These are phyloP conservation scores for Cladosporium colombiae DNA, from an alignment of 2,329 filamentous ascomycete genomes.

Conservation along the genomic window DNA sequence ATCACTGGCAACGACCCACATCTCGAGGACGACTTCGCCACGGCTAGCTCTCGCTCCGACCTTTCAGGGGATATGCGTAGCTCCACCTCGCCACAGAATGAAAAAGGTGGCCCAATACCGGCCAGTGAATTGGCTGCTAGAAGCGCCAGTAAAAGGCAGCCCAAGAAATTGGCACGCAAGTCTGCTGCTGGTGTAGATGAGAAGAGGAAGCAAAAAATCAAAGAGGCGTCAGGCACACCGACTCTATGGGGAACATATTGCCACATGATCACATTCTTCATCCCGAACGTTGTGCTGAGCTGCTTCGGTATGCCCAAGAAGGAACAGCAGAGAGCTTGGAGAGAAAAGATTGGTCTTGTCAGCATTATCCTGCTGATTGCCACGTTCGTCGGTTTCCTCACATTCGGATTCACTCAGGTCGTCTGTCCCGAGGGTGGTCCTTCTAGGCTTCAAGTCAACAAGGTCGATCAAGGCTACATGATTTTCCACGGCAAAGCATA, in stretches of 20 bases:
- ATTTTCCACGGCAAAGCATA: conserved; percentile 95
- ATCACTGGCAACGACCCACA: conserved; percentile 90
- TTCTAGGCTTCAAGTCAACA: conserved; percentile 73
- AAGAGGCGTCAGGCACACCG: conserved; percentile 70
- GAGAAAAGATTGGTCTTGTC: conserved; percentile 96
- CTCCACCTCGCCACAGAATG: conserved; percentile 43
- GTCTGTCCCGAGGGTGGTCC: conserved; percentile 75
- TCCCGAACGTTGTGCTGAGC: conserved; percentile 76
- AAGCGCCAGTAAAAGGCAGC: conserved; percentile 37
- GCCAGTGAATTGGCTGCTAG: conserved; percentile 25
- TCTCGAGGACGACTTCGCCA: conserved; percentile 61
- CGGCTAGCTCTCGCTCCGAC: conserved; percentile 61
- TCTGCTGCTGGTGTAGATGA: conserved; percentile 68
- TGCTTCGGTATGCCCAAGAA: conserved; percentile 85
- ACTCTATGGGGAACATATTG: conserved; percentile 97
- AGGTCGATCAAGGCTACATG: conserved; percentile 82
- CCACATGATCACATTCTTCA: conserved; percentile 91
- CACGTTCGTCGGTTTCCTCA: conserved; percentile 87
- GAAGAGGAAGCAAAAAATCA: conserved; percentile 54
- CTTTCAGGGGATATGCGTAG: conserved; percentile 36
- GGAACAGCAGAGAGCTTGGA: conserved; percentile 88
- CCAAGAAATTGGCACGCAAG: conserved; percentile 56
- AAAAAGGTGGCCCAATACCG: conserved; percentile 26
- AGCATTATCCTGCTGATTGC: conserved; percentile 90
- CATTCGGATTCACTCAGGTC: conserved; percentile 89